Evolutionary conservation across 2,329 filamentous ascomycete genomes (phyloP).

Genomic region (Berkeleyomyces rouxiae): DNA sequence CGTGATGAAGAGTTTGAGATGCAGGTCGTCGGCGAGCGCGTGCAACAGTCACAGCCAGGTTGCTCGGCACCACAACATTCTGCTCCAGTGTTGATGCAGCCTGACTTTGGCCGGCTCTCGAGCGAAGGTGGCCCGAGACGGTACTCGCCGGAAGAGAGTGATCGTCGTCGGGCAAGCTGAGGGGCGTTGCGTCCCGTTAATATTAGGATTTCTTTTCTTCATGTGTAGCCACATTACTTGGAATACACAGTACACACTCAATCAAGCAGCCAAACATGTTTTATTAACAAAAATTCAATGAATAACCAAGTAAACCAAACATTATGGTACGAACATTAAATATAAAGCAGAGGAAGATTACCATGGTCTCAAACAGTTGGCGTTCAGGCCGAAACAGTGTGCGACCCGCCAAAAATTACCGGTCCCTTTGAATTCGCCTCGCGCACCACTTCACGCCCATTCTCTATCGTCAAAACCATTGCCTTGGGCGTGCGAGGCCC

Average conservation of each 20-base stretch:
- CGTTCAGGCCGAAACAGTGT: constrained; percentile 3
- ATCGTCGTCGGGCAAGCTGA: constrained; percentile 2
- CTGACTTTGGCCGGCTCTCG: constrained; percentile 27
- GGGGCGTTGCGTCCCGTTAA: background rate
- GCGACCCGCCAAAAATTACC: constrained; percentile 8
- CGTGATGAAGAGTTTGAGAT: constrained; percentile 32
- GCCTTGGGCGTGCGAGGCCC: constrained; percentile 20
- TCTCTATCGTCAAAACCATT: constrained; percentile 16
- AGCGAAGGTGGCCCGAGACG: constrained; percentile 17
- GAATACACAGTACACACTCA: background rate
- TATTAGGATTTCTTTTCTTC: background rate
- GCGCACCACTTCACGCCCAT: background rate
- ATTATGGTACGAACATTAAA: background rate
- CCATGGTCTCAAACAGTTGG: background rate
- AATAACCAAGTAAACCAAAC: background rate
- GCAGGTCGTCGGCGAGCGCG: constrained; percentile 26
- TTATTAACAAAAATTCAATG: background rate
- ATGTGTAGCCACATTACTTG: background rate
- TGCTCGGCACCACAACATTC: constrained; percentile 16
- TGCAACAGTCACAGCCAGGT: constrained; percentile 16
- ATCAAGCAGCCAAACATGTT: background rate
- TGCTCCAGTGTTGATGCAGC: constrained; percentile 30
- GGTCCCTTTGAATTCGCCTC: background rate
- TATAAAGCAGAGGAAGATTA: background rate
- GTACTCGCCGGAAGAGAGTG: constrained; percentile 9